Conservation (phyloP, 1,284 basidiomycete genomes). For the Leccinum fallax region DNA sequence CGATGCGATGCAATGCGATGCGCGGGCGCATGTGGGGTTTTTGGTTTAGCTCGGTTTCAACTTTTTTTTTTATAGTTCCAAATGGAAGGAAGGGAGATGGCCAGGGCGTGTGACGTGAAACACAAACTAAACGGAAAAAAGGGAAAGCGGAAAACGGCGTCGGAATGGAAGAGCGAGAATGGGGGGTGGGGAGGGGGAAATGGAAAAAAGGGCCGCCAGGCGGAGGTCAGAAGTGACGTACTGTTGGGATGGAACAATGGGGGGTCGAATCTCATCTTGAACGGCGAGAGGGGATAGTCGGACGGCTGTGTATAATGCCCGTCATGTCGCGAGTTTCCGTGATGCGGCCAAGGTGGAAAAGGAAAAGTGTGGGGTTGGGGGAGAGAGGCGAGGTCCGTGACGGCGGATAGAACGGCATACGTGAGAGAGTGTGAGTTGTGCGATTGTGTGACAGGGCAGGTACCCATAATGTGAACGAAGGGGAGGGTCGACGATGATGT, state of each 20-base stretch:
- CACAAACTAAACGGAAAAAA: background rate
- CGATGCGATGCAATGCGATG: background rate
- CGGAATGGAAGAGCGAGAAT: background rate
- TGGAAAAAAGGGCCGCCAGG: too few relatives aligned
- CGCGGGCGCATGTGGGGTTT: background rate
- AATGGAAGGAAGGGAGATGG: background rate
- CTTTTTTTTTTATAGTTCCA: background rate
- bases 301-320: constrained; percentile 56
- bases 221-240: constrained; percentile 36
- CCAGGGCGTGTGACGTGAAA: background rate
- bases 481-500: background rate
- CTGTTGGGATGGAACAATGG: constrained; percentile 98
- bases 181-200: background rate
- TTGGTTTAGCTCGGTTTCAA: background rate
- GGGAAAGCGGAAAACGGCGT: background rate
- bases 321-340: background rate
- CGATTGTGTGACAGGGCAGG: background rate
- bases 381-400: background rate
- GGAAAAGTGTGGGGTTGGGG: background rate
- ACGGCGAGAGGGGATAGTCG: constrained; percentile 94
- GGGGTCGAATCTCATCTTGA: constrained; percentile 98
- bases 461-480: background rate
- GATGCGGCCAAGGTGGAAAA: background rate
- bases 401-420: background rate
- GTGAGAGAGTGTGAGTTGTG: background rate